Evolutionary conservation across 495 filamentous ascomycete genomes (phyloP).

Genomic region (Penicillium herquei): DNA sequence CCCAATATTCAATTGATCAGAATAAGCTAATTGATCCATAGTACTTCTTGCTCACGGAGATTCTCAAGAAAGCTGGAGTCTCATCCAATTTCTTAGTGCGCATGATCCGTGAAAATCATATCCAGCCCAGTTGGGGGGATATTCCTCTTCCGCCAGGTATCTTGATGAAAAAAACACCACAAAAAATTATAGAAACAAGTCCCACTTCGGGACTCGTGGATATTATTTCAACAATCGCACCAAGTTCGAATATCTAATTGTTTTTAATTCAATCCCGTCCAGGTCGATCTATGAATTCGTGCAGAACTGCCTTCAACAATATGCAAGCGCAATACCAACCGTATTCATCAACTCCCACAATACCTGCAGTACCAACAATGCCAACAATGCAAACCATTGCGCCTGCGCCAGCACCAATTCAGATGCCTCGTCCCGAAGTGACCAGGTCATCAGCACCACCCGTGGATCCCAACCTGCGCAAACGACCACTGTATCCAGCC

Average conservation of each 20-base stretch:
- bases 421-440: slow-evolving; percentile 18
- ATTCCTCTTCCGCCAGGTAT: slow-evolving; percentile 57
- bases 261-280: not conserved
- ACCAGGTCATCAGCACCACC: slow-evolving; percentile 22
- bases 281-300: slow-evolving; percentile 48
- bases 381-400: not conserved
- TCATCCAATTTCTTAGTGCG: slow-evolving; percentile 47
- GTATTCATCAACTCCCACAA: not conserved
- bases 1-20: too few relatives aligned
- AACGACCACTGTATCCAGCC: slow-evolving; percentile 34
- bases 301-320: slow-evolving; percentile 35
- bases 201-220: not conserved
- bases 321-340: slow-evolving; percentile 32
- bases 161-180: slow-evolving; percentile 2
- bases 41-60: slow-evolving; percentile 57
- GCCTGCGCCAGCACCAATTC: slow-evolving; percentile 7
- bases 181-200: not conserved
- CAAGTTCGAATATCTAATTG: not conserved
- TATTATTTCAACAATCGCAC: not conserved
- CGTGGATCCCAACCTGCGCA: slow-evolving; percentile 30
- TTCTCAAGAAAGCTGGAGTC: slow-evolving; percentile 57
- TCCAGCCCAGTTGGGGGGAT: slow-evolving; percentile 55
- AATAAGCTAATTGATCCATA: slow-evolving; percentile 18
- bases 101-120: slow-evolving; percentile 48
- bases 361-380: not conserved